Evolutionary conservation across 495 filamentous ascomycete genomes (phyloP).

Genomic region (Penicillium canescens): DNA sequence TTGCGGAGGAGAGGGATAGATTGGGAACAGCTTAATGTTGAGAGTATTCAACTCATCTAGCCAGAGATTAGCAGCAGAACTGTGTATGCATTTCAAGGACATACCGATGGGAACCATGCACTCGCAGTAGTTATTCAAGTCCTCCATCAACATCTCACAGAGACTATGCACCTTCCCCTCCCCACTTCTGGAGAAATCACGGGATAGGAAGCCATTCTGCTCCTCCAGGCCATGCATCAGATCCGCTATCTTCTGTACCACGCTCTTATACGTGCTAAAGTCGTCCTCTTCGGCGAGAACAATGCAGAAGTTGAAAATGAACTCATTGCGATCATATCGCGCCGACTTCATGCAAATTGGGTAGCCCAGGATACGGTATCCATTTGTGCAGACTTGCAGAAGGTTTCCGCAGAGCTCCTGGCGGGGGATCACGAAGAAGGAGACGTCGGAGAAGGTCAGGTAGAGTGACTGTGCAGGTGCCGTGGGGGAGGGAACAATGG

Average conservation of each 20-base stretch:
- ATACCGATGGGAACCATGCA: slow-evolving; percentile 93
- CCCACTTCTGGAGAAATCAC: slow-evolving; percentile 45
- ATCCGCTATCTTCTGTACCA: slow-evolving; percentile 80
- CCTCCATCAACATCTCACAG: slow-evolving; percentile 89
- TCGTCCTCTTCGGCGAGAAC: slow-evolving; percentile 75
- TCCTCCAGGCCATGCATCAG: slow-evolving; percentile 88
- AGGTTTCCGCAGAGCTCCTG: slow-evolving; percentile 84
- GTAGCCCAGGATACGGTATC: slow-evolving; percentile 81
- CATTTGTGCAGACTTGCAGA: slow-evolving; percentile 74
- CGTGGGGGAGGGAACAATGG: slow-evolving; percentile 63
- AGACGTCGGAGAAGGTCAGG: slow-evolving; percentile 78
- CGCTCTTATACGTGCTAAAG: slow-evolving; percentile 70
- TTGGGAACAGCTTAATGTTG: slow-evolving; percentile 93
- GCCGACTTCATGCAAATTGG: slow-evolving; percentile 80
- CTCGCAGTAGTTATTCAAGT: slow-evolving; percentile 95
- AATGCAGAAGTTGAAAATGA: slow-evolving; percentile 95
- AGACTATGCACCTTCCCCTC: slow-evolving; percentile 73
- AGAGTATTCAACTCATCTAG: slow-evolving; percentile 89
- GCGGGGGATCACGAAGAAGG: slow-evolving; percentile 88
- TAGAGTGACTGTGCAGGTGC: slow-evolving; percentile 60
- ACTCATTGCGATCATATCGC: slow-evolving; percentile 86
- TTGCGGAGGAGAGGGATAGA: slow-evolving; percentile 72
- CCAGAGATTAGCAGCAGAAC: slow-evolving; percentile 12
- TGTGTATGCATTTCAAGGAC: slow-evolving; percentile 16
- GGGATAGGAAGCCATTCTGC: slow-evolving; percentile 71